A percentile compares a stretch with the other conserved stretches of the same genome.
Evolutionary conservation across 1,139 yeast species (phyloP).

Genomic region (Pichia sp.): DNA sequence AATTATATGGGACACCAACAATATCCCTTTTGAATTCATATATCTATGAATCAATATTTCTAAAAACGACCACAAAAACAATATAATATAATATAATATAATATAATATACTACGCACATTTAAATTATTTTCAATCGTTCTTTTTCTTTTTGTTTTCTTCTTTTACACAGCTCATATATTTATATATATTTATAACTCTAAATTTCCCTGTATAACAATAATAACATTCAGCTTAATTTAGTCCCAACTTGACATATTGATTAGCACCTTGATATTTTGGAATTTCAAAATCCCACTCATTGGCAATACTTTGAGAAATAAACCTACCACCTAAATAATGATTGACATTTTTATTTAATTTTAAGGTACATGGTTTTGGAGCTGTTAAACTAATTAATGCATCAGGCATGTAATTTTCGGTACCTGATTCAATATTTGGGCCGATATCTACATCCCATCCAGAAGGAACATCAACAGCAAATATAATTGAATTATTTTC

Average conservation of each 20-base stretch:
- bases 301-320: conserved; percentile 59
- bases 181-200: too few species aligned
- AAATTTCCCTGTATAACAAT: too few species aligned
- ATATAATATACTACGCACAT: too few species aligned
- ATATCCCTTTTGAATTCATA: conserved; percentile 5
- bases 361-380: conserved; percentile 79
- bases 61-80: too few species aligned
- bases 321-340: conserved; percentile 89
- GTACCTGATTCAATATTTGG: conserved; percentile 43
- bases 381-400: conserved; percentile 80
- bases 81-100: too few species aligned
- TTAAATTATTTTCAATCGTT: too few species aligned
- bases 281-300: conserved; percentile 63
- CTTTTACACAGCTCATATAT: too few species aligned
- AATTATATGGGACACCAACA: conserved; percentile 5
- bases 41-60: too few species aligned
- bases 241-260: conserved; percentile 44
- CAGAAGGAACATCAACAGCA: conserved; percentile 88
- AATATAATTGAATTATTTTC: too few species aligned
- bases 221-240: too few species aligned
- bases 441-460: conserved; percentile 94
- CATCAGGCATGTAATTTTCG: conserved; percentile 45
- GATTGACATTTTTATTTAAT: conserved; percentile 41
- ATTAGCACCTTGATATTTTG: conserved; percentile 47
- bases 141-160: too few species aligned